Evolutionary conservation across 495 filamentous ascomycete genomes (phyloP).

Genomic region (Recurvomyces mirabilis): DNA sequence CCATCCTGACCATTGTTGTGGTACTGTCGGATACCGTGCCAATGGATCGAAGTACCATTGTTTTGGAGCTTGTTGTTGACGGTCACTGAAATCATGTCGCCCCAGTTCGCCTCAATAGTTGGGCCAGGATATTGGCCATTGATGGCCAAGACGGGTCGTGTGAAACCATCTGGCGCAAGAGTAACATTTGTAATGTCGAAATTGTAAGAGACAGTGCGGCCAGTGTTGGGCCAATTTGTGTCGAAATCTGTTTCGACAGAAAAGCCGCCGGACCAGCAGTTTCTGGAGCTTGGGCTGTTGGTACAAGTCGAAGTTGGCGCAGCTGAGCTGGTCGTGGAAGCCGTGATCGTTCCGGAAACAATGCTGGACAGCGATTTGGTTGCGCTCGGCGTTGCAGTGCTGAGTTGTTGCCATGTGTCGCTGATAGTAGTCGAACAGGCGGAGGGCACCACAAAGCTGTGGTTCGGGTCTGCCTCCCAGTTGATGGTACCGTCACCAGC

Average conservation of each 20-base stretch:
- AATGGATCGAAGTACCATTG: too few relatives aligned
- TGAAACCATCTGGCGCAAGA: constrained; percentile 15
- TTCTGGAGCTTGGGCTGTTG: constrained; percentile 17
- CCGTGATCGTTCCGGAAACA: neutral
- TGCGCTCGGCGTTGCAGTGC: neutral
- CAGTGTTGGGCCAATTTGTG: constrained; percentile 20
- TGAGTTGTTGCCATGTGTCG: constrained; percentile 13
- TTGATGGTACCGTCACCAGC: constrained; percentile 40
- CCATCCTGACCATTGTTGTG: constrained; percentile 26
- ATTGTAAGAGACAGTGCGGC: constrained; percentile 18
- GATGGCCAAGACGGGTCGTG: constrained; percentile 12
- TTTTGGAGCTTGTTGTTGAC: constrained; percentile 28
- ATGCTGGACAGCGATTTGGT: neutral
- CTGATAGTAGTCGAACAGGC: constrained; percentile 4
- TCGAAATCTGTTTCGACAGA: constrained; percentile 24
- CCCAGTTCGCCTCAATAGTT: constrained; percentile 27
- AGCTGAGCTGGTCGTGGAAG: neutral
- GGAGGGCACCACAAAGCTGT: constrained; percentile 43
- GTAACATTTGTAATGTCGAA: constrained; percentile 18
- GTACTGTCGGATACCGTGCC: constrained; percentile 29
- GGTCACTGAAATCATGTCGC: constrained; percentile 28
- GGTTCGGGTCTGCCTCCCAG: constrained; percentile 60
- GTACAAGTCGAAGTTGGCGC: constrained; percentile 13
- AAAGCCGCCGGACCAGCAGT: constrained; percentile 20
- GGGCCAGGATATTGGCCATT: constrained; percentile 30